These are phyloP conservation scores for Lecanicillium sp. DNA, from an alignment of 2,329 filamentous ascomycete species.

Conservation along the genomic window DNA sequence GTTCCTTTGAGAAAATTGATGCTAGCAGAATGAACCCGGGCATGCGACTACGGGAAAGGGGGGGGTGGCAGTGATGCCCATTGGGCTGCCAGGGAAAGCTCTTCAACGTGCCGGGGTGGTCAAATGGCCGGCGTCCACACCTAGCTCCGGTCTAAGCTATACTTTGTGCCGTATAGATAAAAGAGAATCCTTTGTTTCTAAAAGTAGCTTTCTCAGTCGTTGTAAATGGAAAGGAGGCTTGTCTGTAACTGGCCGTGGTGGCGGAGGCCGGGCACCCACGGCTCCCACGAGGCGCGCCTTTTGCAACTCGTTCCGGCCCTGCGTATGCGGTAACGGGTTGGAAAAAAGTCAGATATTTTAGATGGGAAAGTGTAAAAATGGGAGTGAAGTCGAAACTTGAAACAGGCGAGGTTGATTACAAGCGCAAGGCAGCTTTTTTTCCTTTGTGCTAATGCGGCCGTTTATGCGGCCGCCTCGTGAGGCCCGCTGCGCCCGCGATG, in stretches of 20 bases:
- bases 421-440: constrained; percentile 1
- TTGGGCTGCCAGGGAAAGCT: background rate
- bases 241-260: background rate
- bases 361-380: background rate
- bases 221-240: background rate
- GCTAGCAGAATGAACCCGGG: background rate
- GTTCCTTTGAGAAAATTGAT: background rate
- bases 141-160: background rate
- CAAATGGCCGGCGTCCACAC: background rate
- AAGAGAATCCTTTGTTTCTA: background rate
- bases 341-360: background rate
- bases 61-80: background rate
- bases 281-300: no score
- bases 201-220: background rate
- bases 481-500: constrained; percentile 1
- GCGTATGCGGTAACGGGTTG: no score
- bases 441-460: no score
- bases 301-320: no score
- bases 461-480: constrained; percentile 6
- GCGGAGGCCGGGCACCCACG: background rate
- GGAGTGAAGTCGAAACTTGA: background rate
- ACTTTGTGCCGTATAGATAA: background rate
- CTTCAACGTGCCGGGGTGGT: background rate
- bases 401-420: constrained; percentile 9
- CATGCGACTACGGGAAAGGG: background rate